Conservation (phyloP, 192 early-diverging fungal genomes). For the Geranomyces variabilis region DNA sequence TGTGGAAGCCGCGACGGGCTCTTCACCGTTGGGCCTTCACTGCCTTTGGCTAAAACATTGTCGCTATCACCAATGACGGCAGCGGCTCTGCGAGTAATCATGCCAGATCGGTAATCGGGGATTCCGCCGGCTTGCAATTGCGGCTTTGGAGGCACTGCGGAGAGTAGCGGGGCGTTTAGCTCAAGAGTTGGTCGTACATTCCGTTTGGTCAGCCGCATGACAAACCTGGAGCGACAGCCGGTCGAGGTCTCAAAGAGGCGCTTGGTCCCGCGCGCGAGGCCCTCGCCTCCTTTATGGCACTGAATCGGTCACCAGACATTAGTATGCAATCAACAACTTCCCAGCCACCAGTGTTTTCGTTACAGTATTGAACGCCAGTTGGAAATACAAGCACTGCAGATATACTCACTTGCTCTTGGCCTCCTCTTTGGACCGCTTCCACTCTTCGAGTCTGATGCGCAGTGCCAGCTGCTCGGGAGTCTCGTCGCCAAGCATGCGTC, state of each 20-base stretch:
- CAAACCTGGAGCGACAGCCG: not conserved
- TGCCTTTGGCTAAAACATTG: not conserved
- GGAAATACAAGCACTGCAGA: not conserved
- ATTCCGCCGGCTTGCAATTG: not conserved
- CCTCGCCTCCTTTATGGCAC: not conserved
- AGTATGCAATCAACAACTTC: not conserved
- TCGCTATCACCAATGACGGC: not conserved
- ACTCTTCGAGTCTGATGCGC: not conserved
- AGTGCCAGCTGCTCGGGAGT: constrained; percentile 10
- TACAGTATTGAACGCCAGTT: not conserved
- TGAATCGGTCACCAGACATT: not conserved
- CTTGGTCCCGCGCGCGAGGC: not conserved
- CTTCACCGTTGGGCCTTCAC: not conserved
- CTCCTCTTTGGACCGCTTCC: not conserved
- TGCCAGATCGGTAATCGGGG: not conserved
- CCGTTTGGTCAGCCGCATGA: not conserved
- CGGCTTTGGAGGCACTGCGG: not conserved
- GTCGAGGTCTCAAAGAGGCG: not conserved
- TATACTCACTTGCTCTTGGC: not conserved
- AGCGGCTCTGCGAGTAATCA: not conserved
- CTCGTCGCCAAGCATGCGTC: not conserved
- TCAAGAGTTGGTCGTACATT: not conserved
- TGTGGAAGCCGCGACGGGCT: not conserved
- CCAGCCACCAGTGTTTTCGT: not conserved
- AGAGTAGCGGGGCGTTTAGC: not conserved